These are phyloP conservation scores for Arachnomyces sp. DNA, from an alignment of 2,329 filamentous ascomycete species.

Conservation along the genomic window DNA sequence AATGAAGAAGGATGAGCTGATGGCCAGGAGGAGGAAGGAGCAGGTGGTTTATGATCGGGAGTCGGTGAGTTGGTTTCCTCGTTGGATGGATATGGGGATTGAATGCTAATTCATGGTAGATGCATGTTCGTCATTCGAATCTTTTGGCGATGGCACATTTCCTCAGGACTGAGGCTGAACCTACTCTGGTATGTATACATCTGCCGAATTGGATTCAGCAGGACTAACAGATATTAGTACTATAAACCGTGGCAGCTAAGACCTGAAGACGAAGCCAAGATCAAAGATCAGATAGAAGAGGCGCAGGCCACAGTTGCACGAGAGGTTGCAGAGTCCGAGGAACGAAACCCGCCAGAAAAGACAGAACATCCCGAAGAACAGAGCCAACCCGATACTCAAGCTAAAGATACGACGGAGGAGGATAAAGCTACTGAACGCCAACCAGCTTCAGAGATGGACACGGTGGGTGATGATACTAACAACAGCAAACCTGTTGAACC, in stretches of 20 bases:
- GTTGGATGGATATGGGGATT: slow-evolving; percentile 14
- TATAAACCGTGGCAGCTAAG: slow-evolving; percentile 78
- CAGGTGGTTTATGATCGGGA: slow-evolving; percentile 69
- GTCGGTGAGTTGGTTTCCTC: slow-evolving; percentile 51
- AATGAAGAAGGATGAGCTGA: slow-evolving; percentile 58
- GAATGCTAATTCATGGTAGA: slow-evolving; percentile 47
- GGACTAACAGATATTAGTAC: slow-evolving; percentile 50
- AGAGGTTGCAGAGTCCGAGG: slow-evolving; percentile 59
- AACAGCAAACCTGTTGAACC: slow-evolving; percentile 4
- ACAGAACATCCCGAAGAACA: slow-evolving; percentile 11
- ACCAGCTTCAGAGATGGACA: slow-evolving; percentile 10
- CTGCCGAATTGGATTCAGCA: not conserved
- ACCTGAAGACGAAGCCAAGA: slow-evolving; percentile 59
- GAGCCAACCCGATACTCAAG: slow-evolving; percentile 5
- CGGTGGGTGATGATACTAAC: slow-evolving; percentile 6
- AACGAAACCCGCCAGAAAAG: slow-evolving; percentile 31
- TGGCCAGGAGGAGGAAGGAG: slow-evolving; percentile 55
- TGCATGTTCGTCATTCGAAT: slow-evolving; percentile 66
- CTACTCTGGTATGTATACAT: slow-evolving; percentile 58
- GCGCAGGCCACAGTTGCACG: slow-evolving; percentile 56
- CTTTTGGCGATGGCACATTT: slow-evolving; percentile 65
- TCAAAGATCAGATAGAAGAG: slow-evolving; percentile 63
- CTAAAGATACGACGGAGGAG: slow-evolving; percentile 12
- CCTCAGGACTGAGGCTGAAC: slow-evolving; percentile 63
- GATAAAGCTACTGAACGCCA: slow-evolving; percentile 23